Conservation (phyloP, 345 rosid genomes). For the Corymbia maculata region DNA sequence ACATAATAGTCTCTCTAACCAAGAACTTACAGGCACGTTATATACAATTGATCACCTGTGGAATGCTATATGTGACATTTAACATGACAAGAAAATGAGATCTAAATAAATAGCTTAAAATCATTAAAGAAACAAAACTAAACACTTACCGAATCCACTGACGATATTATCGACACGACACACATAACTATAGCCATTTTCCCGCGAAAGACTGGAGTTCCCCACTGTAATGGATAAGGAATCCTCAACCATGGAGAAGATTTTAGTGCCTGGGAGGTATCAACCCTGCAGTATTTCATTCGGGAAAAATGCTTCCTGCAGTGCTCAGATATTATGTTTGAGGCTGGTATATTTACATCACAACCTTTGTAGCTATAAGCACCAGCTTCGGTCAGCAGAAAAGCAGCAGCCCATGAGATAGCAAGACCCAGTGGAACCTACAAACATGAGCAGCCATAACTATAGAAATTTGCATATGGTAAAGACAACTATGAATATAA, state of each 20-base stretch:
- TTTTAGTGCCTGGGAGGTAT: slow-evolving; percentile 75
- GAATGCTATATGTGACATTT: background rate
- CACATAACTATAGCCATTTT: slow-evolving; percentile 94
- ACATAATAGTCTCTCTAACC: background rate
- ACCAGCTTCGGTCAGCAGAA: slow-evolving; percentile 86
- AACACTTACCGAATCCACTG: slow-evolving; percentile 79
- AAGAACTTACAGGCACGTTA: background rate
- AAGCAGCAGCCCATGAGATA: slow-evolving; percentile 85
- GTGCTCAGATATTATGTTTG: slow-evolving; percentile 71
- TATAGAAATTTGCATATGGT: background rate
- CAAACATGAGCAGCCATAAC: background rate
- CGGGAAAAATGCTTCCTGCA: slow-evolving; percentile 79
- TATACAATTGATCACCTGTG: background rate
- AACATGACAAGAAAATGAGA: background rate
- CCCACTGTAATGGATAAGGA: slow-evolving; percentile 98
- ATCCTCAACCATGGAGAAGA: slow-evolving; percentile 95
- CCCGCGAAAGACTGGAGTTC: slow-evolving; percentile 85
- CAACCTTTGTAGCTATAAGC: slow-evolving; percentile 79
- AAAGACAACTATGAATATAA: background rate
- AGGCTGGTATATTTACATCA: slow-evolving; percentile 60
- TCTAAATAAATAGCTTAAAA: background rate
- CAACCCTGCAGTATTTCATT: slow-evolving; percentile 84
- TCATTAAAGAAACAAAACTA: background rate
- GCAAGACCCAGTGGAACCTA: slow-evolving; percentile 96
- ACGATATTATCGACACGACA: slow-evolving; percentile 65